Conservation (phyloP, 2,329 filamentous ascomycete genomes). For the Penicillium vulpinum region DNA sequence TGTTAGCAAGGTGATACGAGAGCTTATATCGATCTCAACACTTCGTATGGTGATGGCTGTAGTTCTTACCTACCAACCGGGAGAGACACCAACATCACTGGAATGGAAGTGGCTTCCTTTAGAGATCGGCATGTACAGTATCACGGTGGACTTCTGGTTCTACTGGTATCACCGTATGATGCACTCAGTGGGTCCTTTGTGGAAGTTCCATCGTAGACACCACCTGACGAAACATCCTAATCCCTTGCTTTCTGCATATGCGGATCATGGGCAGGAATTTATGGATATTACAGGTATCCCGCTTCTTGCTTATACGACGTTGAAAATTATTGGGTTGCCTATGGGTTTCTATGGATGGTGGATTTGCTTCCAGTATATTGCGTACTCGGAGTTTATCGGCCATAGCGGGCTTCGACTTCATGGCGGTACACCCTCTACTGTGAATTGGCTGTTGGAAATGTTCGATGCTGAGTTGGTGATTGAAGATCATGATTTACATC, state of each 20-base stretch:
- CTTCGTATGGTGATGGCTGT: slow-evolving; percentile 34
- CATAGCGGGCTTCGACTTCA: slow-evolving; percentile 32
- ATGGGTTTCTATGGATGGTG: slow-evolving; percentile 51
- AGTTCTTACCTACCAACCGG: slow-evolving; percentile 26
- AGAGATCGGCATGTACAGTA: slow-evolving; percentile 14
- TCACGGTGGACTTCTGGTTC: slow-evolving; percentile 14
- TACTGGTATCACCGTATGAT: slow-evolving; percentile 42
- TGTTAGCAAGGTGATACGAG: slow-evolving; percentile 32
- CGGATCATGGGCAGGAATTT: slow-evolving; percentile 44
- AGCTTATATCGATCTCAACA: slow-evolving; percentile 33
- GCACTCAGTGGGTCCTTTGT: slow-evolving; percentile 41
- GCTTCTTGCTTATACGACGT: slow-evolving; percentile 36
- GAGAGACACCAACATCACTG: slow-evolving; percentile 21
- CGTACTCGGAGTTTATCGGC: slow-evolving; percentile 30
- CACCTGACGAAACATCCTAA: slow-evolving; percentile 48
- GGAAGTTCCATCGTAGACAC: slow-evolving; percentile 46
- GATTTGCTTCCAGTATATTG: slow-evolving; percentile 47
- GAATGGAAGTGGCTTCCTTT: slow-evolving; percentile 23
- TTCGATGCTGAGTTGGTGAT: slow-evolving; percentile 29
- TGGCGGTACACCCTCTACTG: slow-evolving; percentile 34
- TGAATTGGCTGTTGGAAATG: slow-evolving; percentile 35
- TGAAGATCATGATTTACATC: slow-evolving; percentile 16
- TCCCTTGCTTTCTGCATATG: slow-evolving; percentile 42
- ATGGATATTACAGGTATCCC: slow-evolving; percentile 45
- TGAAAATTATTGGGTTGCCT: slow-evolving; percentile 38